A percentile compares a stretch with the other conserved stretches of the same genome.
phyloP scores from a whole-genome alignment of 768 basidiomycete species.

The Panaeolus papilionaceus region DNA sequence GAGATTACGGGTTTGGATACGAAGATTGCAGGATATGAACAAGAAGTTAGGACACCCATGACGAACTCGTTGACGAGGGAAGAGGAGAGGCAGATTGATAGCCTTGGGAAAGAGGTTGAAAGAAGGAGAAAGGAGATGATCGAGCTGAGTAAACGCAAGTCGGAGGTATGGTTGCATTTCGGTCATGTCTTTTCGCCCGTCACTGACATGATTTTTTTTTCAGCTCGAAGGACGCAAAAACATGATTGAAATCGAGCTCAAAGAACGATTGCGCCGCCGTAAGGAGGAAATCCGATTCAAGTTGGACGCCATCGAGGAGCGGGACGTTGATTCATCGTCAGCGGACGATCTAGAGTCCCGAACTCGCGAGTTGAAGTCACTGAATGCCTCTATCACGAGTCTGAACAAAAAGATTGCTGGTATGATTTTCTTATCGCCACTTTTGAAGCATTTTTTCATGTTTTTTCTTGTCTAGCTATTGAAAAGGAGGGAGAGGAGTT shows the following conservation, averaged over 20 bases:
- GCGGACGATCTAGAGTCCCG: constrained; percentile 72
- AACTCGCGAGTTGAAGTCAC: constrained; percentile 68
- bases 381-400: constrained; percentile 70
- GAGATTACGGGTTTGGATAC: constrained; percentile 69
- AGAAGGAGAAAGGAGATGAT: constrained; percentile 71
- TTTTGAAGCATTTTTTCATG: not conserved
- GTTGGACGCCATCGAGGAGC: constrained; percentile 77
- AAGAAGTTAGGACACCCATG: constrained; percentile 79
- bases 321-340: constrained; percentile 61
- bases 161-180: constrained; percentile 59
- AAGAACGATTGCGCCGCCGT: constrained; percentile 83
- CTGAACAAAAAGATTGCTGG: constrained; percentile 71
- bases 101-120: constrained; percentile 79
- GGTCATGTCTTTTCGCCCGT: not conserved
- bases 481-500: constrained; percentile 77
- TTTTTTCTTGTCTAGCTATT: constrained; percentile 48
- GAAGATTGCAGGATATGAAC: constrained; percentile 66
- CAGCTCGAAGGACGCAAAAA: constrained; percentile 81
- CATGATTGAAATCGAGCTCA: constrained; percentile 89
- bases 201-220: not conserved
- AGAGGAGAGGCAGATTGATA: constrained; percentile 71
- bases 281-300: constrained; percentile 79
- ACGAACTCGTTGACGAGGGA: constrained; percentile 73
- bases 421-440: constrained; percentile 26
- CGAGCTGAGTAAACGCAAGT: constrained; percentile 69